phyloP scores from a whole-genome alignment of 345 rosid genomes.

The Salix brachista region DNA sequence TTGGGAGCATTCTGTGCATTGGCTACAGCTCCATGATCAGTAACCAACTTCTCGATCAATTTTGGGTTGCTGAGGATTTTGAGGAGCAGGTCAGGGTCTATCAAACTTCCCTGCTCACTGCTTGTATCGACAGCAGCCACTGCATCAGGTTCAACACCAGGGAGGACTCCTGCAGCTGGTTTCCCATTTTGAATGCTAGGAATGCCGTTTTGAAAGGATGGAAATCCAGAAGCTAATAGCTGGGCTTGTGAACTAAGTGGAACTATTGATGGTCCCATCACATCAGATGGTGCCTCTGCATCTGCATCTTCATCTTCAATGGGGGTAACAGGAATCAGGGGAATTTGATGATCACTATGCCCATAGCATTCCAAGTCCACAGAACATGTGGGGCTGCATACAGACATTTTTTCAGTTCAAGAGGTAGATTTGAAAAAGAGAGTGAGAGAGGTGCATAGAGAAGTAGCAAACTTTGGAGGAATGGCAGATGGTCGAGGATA shows the following conservation, averaged over 20 bases:
- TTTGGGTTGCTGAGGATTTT: conserved; percentile 77
- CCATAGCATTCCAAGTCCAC: conserved; percentile 39
- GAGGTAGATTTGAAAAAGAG: neutral
- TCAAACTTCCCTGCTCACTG: conserved; percentile 58
- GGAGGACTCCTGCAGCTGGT: conserved; percentile 26
- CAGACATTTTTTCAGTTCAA: conserved; percentile 7
- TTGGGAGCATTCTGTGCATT: conserved; percentile 30
- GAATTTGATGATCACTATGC: conserved; percentile 42
- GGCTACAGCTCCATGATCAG: conserved; percentile 47
- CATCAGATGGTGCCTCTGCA: conserved; percentile 39
- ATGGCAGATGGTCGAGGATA: conserved; percentile 86
- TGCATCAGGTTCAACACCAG: conserved; percentile 50
- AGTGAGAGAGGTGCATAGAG: conserved; percentile 6
- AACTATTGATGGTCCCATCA: conserved; percentile 18
- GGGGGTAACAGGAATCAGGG: conserved; percentile 63
- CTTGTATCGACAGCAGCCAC: conserved; percentile 60
- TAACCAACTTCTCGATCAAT: conserved; percentile 64
- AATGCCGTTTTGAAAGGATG: conserved; percentile 22
- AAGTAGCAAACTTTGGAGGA: conserved; percentile 62
- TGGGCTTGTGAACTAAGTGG: conserved; percentile 34
- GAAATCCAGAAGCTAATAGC: conserved; percentile 30
- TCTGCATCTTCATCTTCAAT: conserved; percentile 78
- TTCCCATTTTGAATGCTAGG: conserved; percentile 31
- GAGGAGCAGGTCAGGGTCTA: conserved; percentile 74
- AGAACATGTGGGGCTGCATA: conserved; percentile 60